Conservation (phyloP, 2,329 filamentous ascomycete species). For the Xylaria hypoxylon region DNA sequence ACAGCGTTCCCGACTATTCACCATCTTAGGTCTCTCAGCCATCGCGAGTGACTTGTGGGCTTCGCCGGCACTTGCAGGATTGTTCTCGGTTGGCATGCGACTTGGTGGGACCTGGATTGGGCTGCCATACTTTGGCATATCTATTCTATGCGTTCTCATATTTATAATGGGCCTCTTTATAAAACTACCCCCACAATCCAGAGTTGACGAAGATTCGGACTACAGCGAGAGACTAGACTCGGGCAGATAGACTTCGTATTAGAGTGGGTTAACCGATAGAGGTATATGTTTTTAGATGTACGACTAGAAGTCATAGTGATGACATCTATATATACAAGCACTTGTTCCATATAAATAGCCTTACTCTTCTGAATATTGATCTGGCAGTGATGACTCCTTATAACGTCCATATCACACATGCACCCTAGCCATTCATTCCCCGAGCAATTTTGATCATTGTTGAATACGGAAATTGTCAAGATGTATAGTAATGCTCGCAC, state of each 20-base stretch:
- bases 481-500: neutral
- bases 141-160: constrained; percentile 43
- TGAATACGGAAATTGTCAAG: neutral
- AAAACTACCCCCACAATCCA: constrained; percentile 28
- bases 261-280: neutral
- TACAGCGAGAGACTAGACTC: constrained; percentile 12
- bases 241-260: neutral
- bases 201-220: constrained; percentile 40
- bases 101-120: constrained; percentile 49
- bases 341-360: neutral
- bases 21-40: constrained; percentile 43
- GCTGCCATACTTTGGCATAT: constrained; percentile 50
- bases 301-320: constrained; percentile 5
- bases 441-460: neutral
- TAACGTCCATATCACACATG: constrained; percentile 40
- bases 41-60: constrained; percentile 45
- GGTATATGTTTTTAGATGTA: constrained; percentile 20
- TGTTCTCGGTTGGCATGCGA: constrained; percentile 50
- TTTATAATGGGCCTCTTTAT: constrained; percentile 45
- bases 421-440: constrained; percentile 51
- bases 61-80: constrained; percentile 46
- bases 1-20: constrained; percentile 49
- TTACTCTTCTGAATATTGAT: neutral
- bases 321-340: neutral
- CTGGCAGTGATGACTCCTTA: constrained; percentile 1